Conservation (phyloP, 1,139 yeast species). For the Yamadazyma buinensis region DNA sequence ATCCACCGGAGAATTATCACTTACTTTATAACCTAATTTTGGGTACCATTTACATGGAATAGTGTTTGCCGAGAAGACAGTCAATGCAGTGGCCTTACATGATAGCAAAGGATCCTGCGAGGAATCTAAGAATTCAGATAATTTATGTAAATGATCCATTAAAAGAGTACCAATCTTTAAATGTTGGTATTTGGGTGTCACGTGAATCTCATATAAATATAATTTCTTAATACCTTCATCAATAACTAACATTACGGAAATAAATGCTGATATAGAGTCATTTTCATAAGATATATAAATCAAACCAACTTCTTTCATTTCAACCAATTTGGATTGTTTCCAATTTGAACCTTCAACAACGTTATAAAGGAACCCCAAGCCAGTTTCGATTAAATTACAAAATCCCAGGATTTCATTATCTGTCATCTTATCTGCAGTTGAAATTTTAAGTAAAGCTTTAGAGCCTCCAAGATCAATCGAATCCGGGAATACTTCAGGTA, state of each 20-base stretch:
- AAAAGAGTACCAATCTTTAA: constrained; percentile 31
- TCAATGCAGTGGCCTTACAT: constrained; percentile 35
- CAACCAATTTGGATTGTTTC: constrained; percentile 39
- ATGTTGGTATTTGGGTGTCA: constrained; percentile 26
- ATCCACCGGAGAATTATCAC: constrained; percentile 45
- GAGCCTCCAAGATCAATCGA: neutral
- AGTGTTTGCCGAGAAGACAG: constrained; percentile 49
- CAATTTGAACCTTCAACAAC: constrained; percentile 38
- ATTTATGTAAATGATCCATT: constrained; percentile 25
- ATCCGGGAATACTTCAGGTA: constrained; percentile 15
- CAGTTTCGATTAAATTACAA: constrained; percentile 24
- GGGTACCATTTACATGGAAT: constrained; percentile 43
- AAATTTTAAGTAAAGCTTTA: constrained; percentile 4
- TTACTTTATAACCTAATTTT: constrained; percentile 31
- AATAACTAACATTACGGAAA: constrained; percentile 38
- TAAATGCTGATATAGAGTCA: constrained; percentile 28
- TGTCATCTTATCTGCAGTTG: constrained; percentile 4
- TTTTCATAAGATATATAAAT: constrained; percentile 28
- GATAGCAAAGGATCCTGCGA: constrained; percentile 3
- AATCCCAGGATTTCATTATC: constrained; percentile 11
- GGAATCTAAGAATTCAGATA: constrained; percentile 16
- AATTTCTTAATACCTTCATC: constrained; percentile 32
- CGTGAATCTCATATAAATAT: constrained; percentile 55
- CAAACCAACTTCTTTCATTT: constrained; percentile 45
- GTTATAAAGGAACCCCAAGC: constrained; percentile 28